Conservation (phyloP, 192 early-diverging fungal genomes). For the Entomortierella parvispora region DNA sequence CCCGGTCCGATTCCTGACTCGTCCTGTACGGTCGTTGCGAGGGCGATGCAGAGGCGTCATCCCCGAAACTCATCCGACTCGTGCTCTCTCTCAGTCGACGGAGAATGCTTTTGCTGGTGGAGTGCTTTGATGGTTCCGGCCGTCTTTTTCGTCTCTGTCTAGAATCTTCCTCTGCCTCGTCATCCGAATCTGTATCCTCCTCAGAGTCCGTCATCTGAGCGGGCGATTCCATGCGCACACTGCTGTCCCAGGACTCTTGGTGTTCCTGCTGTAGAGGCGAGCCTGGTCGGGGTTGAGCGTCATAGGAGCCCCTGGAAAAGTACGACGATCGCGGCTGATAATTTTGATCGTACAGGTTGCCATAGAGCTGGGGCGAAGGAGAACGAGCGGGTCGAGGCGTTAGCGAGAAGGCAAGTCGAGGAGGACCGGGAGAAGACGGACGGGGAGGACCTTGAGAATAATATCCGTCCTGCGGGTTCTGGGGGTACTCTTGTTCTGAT, state of each 20-base stretch:
- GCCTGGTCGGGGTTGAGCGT: slow-evolving; percentile 33
- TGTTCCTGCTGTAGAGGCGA: slow-evolving; percentile 39
- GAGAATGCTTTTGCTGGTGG: slow-evolving; percentile 35
- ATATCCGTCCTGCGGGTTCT: slow-evolving; percentile 44
- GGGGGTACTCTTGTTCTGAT: slow-evolving; percentile 42
- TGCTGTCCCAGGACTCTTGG: slow-evolving; percentile 36
- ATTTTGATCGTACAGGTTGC: slow-evolving; percentile 9
- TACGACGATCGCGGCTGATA: slow-evolving; percentile 24
- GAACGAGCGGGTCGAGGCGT: slow-evolving; percentile 30
- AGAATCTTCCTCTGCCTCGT: slow-evolving; percentile 7
- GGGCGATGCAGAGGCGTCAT: slow-evolving; percentile 1
- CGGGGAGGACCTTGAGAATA: slow-evolving; percentile 32
- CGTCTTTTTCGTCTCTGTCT: background rate
- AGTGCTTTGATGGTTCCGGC: slow-evolving; percentile 8
- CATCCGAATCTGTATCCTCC: slow-evolving; percentile 21
- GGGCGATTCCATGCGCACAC: slow-evolving; percentile 19
- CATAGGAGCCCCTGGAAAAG: slow-evolving; percentile 25
- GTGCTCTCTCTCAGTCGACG: slow-evolving; percentile 25
- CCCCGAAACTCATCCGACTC: slow-evolving; percentile 34
- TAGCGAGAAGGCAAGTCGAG: slow-evolving; percentile 38
- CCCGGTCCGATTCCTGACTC: slow-evolving; percentile 18
- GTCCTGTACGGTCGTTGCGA: slow-evolving; percentile 1
- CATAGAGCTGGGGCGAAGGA: slow-evolving; percentile 37
- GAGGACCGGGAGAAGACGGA: slow-evolving; percentile 17
- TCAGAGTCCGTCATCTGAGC: slow-evolving; percentile 16